A percentile compares a stretch with the other conserved stretches of the same genome.
Conservation (phyloP, 805 yeast genomes). For the Candida germanica region DNA sequence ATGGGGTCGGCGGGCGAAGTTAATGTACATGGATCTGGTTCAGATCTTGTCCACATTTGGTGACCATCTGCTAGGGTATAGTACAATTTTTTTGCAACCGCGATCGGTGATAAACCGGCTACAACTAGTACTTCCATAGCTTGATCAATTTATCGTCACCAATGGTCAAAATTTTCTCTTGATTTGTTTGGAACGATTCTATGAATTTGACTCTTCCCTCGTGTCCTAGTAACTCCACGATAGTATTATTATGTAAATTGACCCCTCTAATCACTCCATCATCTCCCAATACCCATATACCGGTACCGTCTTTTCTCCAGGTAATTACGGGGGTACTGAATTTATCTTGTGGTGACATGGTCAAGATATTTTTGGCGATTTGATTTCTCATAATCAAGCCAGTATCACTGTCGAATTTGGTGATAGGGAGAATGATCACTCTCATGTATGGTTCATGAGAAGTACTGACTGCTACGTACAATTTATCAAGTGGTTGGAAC, state of each 20-base stretch:
- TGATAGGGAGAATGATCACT: constrained; percentile 51
- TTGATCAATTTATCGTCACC: constrained; percentile 39
- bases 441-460: constrained; percentile 79
- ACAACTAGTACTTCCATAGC: constrained; percentile 17
- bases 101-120: too few species aligned
- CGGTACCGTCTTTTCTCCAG: constrained; percentile 46
- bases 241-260: constrained; percentile 41
- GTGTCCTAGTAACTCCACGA: constrained; percentile 33
- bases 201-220: constrained; percentile 47
- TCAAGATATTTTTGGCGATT: constrained; percentile 30
- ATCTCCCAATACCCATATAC: constrained; percentile 68
- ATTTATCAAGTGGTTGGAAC: constrained; percentile 22
- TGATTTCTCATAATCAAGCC: constrained; percentile 23
- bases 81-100: too few species aligned
- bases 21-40: too few species aligned
- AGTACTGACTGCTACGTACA: constrained; percentile 60
- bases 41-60: neutral
- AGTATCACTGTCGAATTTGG: constrained; percentile 17
- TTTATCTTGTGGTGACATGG: constrained; percentile 67
- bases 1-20: too few species aligned
- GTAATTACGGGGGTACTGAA: constrained; percentile 49
- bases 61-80: neutral
- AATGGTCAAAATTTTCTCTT: constrained; percentile 41
- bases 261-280: constrained; percentile 65
- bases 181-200: constrained; percentile 21